Conservation (phyloP, 345 rosid species). For the Clarkia xantiana region DNA sequence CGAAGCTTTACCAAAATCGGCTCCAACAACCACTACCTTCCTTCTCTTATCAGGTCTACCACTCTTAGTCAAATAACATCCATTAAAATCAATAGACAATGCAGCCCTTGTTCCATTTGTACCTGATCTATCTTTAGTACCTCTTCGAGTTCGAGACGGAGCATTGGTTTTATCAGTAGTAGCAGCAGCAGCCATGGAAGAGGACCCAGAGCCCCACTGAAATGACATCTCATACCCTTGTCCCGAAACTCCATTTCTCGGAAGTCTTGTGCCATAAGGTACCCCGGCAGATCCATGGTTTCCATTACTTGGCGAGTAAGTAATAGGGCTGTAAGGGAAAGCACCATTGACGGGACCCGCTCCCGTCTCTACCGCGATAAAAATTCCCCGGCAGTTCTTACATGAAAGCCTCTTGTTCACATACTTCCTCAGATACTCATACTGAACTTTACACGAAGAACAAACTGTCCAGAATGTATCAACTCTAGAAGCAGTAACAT, state of each 20-base stretch:
- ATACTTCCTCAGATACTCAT: conserved; percentile 90
- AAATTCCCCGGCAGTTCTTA: conserved; percentile 95
- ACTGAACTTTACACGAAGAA: conserved; percentile 95
- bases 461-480: conserved; percentile 99
- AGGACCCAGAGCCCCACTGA: conserved; percentile 48
- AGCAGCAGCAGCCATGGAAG: conserved; percentile 30
- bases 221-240: conserved; percentile 77
- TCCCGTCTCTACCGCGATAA: conserved; percentile 73
- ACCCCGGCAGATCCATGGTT: conserved; percentile 32
- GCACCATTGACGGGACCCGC: conserved; percentile 67
- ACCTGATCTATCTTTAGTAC: conserved; percentile 35
- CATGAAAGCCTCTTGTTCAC: conserved; percentile 93
- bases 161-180: conserved; percentile 41
- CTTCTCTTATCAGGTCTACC: conserved; percentile 65
- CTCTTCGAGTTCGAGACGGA: conserved; percentile 18
- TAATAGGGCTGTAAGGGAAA: conserved; percentile 48
- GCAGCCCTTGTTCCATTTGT: conserved; percentile 37
- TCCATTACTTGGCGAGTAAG: conserved; percentile 46
- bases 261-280: conserved; percentile 49
- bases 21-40: conserved; percentile 32
- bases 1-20: conserved; percentile 35
- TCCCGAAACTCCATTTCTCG: conserved; percentile 34
- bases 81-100: conserved; percentile 5
- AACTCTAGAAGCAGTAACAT: conserved; percentile 39
- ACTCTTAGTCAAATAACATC: conserved; percentile 23